Evolutionary conservation across 495 filamentous ascomycete species (phyloP).

Genomic region (Aspergillus mulundensis): DNA sequence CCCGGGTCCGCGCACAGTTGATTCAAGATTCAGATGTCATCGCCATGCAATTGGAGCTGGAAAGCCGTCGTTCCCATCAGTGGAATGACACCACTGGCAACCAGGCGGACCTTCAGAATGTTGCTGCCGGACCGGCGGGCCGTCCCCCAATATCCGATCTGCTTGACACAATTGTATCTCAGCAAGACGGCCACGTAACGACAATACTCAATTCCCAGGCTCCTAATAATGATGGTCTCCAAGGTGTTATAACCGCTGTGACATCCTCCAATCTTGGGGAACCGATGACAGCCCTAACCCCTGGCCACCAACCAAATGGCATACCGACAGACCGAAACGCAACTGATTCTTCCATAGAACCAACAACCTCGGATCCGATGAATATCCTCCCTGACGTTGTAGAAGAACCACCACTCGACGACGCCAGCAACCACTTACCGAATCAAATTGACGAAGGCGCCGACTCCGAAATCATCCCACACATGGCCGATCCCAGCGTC

Average conservation of each 20-base stretch:
- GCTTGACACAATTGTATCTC: conserved; percentile 34
- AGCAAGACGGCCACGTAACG: conserved; percentile 22
- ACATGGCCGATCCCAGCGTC: conserved; percentile 14
- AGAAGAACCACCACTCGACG: conserved; percentile 32
- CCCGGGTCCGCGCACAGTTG: conserved; percentile 42
- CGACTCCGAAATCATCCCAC: conserved; percentile 6
- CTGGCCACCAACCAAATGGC: conserved; percentile 13
- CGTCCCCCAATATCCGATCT: conserved; percentile 37
- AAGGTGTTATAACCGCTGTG: conserved; percentile 19
- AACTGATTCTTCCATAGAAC: conserved; percentile 6
- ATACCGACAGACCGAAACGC: neutral
- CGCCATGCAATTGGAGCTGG: conserved; percentile 46
- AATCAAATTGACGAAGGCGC: conserved; percentile 1
- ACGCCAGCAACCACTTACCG: conserved; percentile 10
- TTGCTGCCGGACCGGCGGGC: conserved; percentile 16
- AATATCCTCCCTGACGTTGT: conserved; percentile 35
- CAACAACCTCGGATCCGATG: conserved; percentile 9
- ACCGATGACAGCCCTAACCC: neutral
- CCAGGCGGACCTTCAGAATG: conserved; percentile 13
- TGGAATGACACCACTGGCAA: conserved; percentile 17
- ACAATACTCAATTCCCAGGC: conserved; percentile 16
- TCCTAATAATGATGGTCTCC: conserved; percentile 23
- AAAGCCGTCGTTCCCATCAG: conserved; percentile 28
- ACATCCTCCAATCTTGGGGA: conserved; percentile 20
- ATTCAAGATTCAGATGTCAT: conserved; percentile 46